These are phyloP conservation scores for Protomyces arabidopsidicola DNA, from an alignment of 1,139 yeast genomes.

Conservation along the genomic window DNA sequence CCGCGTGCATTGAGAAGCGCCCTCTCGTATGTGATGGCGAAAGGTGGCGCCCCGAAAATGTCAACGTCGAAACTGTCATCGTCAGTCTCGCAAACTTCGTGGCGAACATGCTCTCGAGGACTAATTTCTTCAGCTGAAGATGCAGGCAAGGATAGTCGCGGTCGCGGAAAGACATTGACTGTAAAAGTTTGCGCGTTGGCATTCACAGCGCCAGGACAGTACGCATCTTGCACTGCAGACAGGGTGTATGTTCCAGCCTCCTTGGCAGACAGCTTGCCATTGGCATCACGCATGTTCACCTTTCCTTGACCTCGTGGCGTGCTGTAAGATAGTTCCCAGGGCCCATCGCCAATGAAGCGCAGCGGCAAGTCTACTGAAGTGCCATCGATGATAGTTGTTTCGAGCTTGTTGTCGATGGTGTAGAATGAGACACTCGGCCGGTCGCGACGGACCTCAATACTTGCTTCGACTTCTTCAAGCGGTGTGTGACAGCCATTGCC, in stretches of 20 bases:
- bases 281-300: slow-evolving; percentile 33
- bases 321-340: slow-evolving; percentile 27
- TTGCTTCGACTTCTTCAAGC: slow-evolving; percentile 55
- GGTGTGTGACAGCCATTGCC: slow-evolving; percentile 68
- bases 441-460: slow-evolving; percentile 60
- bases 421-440: slow-evolving; percentile 56
- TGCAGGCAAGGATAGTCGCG: slow-evolving; percentile 46
- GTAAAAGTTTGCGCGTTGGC: slow-evolving; percentile 41
- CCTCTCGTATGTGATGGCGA: slow-evolving; percentile 58
- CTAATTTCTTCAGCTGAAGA: slow-evolving; percentile 35
- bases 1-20: slow-evolving; percentile 25
- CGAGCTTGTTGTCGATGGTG: slow-evolving; percentile 40
- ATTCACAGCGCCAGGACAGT: slow-evolving; percentile 61
- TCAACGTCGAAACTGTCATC: slow-evolving; percentile 51
- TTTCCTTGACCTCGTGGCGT: slow-evolving; percentile 28
- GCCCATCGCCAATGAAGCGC: slow-evolving; percentile 49
- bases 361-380: slow-evolving; percentile 56
- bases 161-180: slow-evolving; percentile 55
- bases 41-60: slow-evolving; percentile 63
- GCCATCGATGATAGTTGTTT: slow-evolving; percentile 49
- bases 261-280: slow-evolving; percentile 43
- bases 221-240: slow-evolving; percentile 56
- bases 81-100: slow-evolving; percentile 48
- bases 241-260: slow-evolving; percentile 63
- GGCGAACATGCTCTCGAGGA: slow-evolving; percentile 38